phyloP scores from a whole-genome alignment of 1,284 basidiomycete species.

The Trichosporon faecale region DNA sequence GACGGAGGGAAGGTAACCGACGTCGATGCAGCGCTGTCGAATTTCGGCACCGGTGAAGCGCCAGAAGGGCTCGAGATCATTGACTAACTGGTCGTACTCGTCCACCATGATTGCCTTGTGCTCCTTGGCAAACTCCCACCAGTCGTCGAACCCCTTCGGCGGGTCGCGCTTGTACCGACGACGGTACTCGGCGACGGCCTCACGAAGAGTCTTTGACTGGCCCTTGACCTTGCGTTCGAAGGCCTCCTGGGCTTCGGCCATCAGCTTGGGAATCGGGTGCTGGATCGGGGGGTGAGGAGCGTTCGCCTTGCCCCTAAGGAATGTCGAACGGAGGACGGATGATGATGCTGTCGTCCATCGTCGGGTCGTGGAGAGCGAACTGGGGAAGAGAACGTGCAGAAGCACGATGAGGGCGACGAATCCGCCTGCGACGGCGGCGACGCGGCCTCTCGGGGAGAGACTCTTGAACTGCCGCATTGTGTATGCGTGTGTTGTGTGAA shows the following conservation, averaged over 20 bases:
- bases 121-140: conserved; percentile 76
- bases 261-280: conserved; percentile 78
- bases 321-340: conserved; percentile 48
- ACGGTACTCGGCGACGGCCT: conserved; percentile 75
- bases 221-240: conserved; percentile 64
- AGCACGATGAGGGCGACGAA: conserved; percentile 35
- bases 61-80: conserved; percentile 80
- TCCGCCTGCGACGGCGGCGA: conserved; percentile 31
- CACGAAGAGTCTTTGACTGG: conserved; percentile 71
- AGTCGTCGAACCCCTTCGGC: conserved; percentile 81
- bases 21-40: conserved; percentile 66
- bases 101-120: conserved; percentile 77
- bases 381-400: conserved; percentile 39
- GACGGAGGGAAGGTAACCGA: conserved; percentile 74
- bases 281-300: conserved; percentile 50
- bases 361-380: conserved; percentile 34
- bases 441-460: conserved; percentile 30
- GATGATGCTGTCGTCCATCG: conserved; percentile 50
- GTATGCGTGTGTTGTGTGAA: background rate
- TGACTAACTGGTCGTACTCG: conserved; percentile 79
- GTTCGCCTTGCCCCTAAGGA: conserved; percentile 43
- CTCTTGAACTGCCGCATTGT: conserved; percentile 8
- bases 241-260: conserved; percentile 68
- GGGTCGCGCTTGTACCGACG: conserved; percentile 72
- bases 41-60: conserved; percentile 68